Percentiles rank a stretch among this genome's conserved stretches.
These are phyloP conservation scores for Metschnikowia lochheadii DNA, from an alignment of 805 yeast species.

Conservation along the genomic window DNA sequence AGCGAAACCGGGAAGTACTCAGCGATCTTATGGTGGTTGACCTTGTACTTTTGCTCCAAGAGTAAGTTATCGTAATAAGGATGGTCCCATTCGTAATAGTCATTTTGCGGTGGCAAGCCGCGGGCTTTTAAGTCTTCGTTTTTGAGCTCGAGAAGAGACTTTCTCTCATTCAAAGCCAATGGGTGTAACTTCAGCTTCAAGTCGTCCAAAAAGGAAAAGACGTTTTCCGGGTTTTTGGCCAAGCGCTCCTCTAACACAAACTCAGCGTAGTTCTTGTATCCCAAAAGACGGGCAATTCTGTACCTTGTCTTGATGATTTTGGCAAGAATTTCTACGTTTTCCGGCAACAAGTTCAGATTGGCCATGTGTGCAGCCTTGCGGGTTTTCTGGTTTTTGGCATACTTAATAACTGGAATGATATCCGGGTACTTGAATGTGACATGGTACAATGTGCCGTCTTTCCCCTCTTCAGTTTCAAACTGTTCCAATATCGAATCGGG, in stretches of 20 bases:
- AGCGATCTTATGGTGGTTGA: conserved; percentile 66
- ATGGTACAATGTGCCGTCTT: conserved; percentile 43
- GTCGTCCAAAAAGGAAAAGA: conserved; percentile 58
- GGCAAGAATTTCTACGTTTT: conserved; percentile 57
- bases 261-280: conserved; percentile 65
- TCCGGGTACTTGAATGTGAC: conserved; percentile 85
- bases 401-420: conserved; percentile 69
- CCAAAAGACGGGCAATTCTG: conserved; percentile 58
- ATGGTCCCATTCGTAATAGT: conserved; percentile 67
- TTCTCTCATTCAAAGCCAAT: conserved; percentile 53
- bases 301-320: conserved; percentile 61
- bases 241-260: conserved; percentile 71
- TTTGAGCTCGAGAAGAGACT: conserved; percentile 48
- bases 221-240: conserved; percentile 68
- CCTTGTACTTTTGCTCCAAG: conserved; percentile 64
- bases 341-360: conserved; percentile 59
- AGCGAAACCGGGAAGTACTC: conserved; percentile 75
- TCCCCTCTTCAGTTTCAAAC: conserved; percentile 48
- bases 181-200: conserved; percentile 56
- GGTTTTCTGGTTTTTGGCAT: conserved; percentile 60
- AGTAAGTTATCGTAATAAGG: conserved; percentile 61
- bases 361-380: conserved; percentile 63
- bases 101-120: conserved; percentile 38
- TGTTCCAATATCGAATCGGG: conserved; percentile 60
- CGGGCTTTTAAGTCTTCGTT: conserved; percentile 44